phyloP scores from a whole-genome alignment of 352 stramenopile species.

The Phytopythium boreale region DNA sequence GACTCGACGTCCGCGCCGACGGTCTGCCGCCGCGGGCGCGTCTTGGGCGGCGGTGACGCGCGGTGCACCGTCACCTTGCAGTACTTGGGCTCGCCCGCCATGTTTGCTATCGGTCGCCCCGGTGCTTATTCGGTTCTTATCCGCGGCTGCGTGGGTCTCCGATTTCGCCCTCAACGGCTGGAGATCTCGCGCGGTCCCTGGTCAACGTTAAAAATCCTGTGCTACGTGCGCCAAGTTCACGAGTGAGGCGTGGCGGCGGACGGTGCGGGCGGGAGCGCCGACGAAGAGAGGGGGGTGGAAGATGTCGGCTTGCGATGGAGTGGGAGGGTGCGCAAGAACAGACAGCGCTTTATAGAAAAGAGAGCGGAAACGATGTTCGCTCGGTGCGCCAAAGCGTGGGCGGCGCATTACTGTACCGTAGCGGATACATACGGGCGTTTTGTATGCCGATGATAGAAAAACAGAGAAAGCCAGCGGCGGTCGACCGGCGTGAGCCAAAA shows the following conservation, averaged over 20 bases:
- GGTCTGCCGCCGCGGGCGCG: constrained; percentile 34
- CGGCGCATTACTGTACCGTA: not conserved
- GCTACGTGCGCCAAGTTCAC: constrained; percentile 2
- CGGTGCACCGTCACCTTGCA: constrained; percentile 58
- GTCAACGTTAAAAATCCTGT: not conserved
- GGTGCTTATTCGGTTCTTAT: constrained; percentile 1
- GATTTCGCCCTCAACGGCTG: not conserved
- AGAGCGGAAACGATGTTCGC: too few species aligned
- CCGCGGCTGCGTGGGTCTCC: not conserved
- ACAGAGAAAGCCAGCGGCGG: not conserved
- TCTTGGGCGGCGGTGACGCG: constrained; percentile 16
- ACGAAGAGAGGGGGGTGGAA: not conserved
- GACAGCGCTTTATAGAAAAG: not conserved
- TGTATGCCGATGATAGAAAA: not conserved
- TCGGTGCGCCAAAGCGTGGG: not conserved
- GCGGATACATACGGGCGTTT: not conserved
- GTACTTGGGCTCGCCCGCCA: constrained; percentile 41
- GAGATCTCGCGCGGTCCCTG: not conserved
- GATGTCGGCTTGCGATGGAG: not conserved
- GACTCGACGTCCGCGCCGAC: constrained; percentile 25
- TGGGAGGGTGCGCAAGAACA: too few species aligned
- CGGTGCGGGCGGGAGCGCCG: not conserved
- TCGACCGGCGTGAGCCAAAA: not conserved
- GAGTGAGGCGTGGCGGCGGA: not conserved
- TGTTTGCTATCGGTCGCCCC: not conserved